Base-by-base conservation (phyloP, 345 rosid genomes). In the Hibiscus tridactylites region DNA sequence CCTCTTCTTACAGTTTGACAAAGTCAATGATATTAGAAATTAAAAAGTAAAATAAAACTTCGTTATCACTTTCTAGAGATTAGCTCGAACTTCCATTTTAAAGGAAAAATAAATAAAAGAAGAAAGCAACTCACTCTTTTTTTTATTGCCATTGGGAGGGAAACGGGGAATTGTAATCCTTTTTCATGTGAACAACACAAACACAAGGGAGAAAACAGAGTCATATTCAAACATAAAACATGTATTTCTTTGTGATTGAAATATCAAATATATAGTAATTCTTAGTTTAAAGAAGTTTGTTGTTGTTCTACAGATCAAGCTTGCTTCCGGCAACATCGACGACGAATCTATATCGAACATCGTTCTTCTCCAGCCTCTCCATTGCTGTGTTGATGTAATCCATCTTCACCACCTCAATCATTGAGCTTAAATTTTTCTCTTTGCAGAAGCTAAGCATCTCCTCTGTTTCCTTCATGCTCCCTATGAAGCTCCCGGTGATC, bases 271-370 rank as follows among this genome's bases (percentile, higher is more conserved):
- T 58, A 39, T 7, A 7, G 7, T 7, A 7, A 8, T 39, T 39
- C 46, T 6, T 39, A 39, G 46, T 39, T 50, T 0, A 15, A 50
- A 2, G 17, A 19, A 50, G 19, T 50, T 50, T 16, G 56, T 16
- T 50, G 16, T 50, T 16, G 56, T 16, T 50, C 78, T 65, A 83
- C 9, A 62, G 65, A 37, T 83, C 79, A 33, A 94, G 87, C 74
- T 87, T 88, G 88, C 97, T 94, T 70, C 97, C 97, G 2, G 84
- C 88, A 2, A 94, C 90, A 73, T 94, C 98, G 13, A 94, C 91
- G 0, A 90, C 96, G 24, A 94, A 94, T 75, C 97, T 78, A 54
- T 94, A 91, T 61, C 98, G 82, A n/a, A 88, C 98, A 65, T 94
- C 97, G 35, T 94, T 94, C 86, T 90, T 90, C 83, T 88, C 88